Conservation (phyloP, 495 filamentous ascomycete genomes). For the Glarea lozoyensis region DNA sequence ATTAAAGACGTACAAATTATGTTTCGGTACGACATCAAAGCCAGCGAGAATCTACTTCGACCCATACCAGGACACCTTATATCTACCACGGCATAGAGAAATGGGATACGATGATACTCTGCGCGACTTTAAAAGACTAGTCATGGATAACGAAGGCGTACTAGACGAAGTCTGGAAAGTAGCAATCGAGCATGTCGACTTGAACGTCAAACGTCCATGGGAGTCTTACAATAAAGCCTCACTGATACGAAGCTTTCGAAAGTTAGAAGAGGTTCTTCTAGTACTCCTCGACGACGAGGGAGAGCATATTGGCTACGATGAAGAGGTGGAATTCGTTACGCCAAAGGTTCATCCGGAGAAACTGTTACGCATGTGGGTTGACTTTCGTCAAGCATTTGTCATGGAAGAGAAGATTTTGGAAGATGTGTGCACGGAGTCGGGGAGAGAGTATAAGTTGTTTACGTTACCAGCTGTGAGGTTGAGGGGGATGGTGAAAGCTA, state of each 20-base stretch:
- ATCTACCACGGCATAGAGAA: slow-evolving; percentile 33
- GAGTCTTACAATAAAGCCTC: slow-evolving; percentile 43
- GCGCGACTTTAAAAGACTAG: slow-evolving; percentile 26
- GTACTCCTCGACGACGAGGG: slow-evolving; percentile 16
- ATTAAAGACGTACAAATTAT: slow-evolving; percentile 28
- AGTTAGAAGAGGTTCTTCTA: slow-evolving; percentile 30
- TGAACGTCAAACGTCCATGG: slow-evolving; percentile 39
- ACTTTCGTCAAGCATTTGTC: slow-evolving; percentile 16
- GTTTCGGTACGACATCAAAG: slow-evolving; percentile 27
- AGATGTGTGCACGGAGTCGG: slow-evolving; percentile 8
- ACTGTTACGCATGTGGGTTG: slow-evolving; percentile 14
- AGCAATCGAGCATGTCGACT: slow-evolving; percentile 39
- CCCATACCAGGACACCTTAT: slow-evolving; percentile 36
- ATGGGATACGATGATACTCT: slow-evolving; percentile 40
- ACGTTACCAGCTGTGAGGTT: too few relatives aligned
- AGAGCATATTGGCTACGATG: neutral
- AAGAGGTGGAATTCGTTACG: slow-evolving; percentile 8
- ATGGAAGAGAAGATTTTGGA: slow-evolving; percentile 13
- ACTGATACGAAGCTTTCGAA: slow-evolving; percentile 33
- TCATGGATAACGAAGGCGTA: slow-evolving; percentile 1
- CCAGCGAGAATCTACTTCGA: slow-evolving; percentile 33
- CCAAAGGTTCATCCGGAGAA: slow-evolving; percentile 10
- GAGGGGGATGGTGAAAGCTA: too few relatives aligned
- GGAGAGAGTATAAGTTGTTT: slow-evolving; percentile 11
- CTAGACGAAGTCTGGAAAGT: slow-evolving; percentile 17